These are phyloP conservation scores for Pyrus betulifolia DNA, from an alignment of 306 rosid genomes.

Conservation along the genomic window DNA sequence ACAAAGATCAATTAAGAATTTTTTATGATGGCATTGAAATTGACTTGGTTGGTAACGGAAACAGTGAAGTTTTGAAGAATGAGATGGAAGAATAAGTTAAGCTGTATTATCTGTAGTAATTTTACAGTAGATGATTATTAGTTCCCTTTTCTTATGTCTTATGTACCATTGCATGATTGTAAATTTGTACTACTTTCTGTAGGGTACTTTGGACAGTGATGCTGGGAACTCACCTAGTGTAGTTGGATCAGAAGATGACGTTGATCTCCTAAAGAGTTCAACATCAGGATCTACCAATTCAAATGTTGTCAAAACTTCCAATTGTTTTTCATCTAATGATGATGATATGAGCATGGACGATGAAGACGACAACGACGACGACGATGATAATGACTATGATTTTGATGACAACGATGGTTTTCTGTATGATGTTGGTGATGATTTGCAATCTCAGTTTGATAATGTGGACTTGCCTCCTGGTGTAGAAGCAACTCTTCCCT, in stretches of 20 bases:
- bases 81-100: neutral
- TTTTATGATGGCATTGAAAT: neutral
- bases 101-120: neutral
- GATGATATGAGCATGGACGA: slow-evolving; percentile 38
- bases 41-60: neutral
- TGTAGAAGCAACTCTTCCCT: slow-evolving; percentile 67
- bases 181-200: neutral
- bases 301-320: slow-evolving; percentile 31
- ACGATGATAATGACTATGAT: slow-evolving; percentile 36
- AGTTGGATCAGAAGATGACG: slow-evolving; percentile 38
- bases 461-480: slow-evolving; percentile 75
- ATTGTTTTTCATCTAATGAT: slow-evolving; percentile 34
- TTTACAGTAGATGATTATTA: neutral
- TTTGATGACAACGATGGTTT: slow-evolving; percentile 30
- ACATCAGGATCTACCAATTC: slow-evolving; percentile 41
- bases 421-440: slow-evolving; percentile 26
- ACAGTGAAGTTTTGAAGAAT: neutral
- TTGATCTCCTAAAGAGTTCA: slow-evolving; percentile 42
- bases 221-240: slow-evolving; percentile 29
- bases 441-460: slow-evolving; percentile 67
- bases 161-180: slow-evolving; percentile 8
- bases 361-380: slow-evolving; percentile 30
- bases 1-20: neutral
- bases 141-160: neutral
- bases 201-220: slow-evolving; percentile 34